Evolutionary conservation across 78 protist species (phyloP), one percentile per base, ranked within the genome.

Genomic region (Cavenderia fasciculata): DNA sequence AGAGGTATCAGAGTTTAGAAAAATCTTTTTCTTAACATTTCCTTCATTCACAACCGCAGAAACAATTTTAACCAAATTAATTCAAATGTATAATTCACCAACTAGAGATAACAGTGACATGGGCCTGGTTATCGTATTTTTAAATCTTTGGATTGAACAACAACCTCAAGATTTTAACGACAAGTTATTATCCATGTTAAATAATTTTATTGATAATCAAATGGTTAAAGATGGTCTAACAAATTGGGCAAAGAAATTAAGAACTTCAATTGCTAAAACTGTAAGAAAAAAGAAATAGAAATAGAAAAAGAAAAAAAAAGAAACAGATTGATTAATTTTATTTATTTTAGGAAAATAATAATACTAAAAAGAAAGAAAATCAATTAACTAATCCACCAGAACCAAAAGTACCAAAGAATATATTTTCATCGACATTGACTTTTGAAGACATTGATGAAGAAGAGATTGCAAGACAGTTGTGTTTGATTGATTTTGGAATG

Each of bases 381-480:
- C 46, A 34, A 43, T 27, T 43, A 25, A 65, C 54, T 52, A 82
- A 73, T 49, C 84, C 89, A 65, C 94, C 88, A 14, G 94, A 90
- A 51, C 94, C 94, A 41, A 90, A 72, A 51, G 94, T 90, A 62
- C 85, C 94, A 61, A 90, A 90, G 44, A 90, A 77, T 51, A 90
- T 90, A 31, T 90, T 90, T 74, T 66, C 85, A 57, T 66, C 86
- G n/a, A 77, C 85, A 4, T 78, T 90, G 18, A 70, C 85, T 23
- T 79, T 90, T 59, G 89, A 90, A 36, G 94, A 90, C 54, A 62
- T 90, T 21, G 89, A 90, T 43, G 94, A 82, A 38, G 89, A 77
- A 21, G 94, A 90, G 23, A 90, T 90, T 36, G 94, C 94, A 14
- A 90, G 94, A 84, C 94, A 89, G n/a, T 63, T 90, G 29, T 79